These are phyloP conservation scores for Aspergillus quadricinctus DNA, from an alignment of 2,329 filamentous ascomycete genomes.

Conservation along the genomic window DNA sequence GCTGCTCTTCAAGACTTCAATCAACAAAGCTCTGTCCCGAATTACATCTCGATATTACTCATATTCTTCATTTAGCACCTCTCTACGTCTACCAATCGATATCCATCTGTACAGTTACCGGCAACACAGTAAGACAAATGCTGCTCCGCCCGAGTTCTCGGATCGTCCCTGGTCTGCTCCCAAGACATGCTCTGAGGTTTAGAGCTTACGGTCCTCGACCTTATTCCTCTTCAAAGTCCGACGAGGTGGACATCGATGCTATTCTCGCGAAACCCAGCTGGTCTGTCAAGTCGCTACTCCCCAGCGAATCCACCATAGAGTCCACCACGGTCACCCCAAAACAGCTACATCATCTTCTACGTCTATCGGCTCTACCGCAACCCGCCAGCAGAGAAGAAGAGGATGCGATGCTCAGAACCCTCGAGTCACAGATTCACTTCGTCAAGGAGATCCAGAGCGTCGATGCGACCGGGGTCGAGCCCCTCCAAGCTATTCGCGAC, in stretches of 20 bases:
- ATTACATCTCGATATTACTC: no score
- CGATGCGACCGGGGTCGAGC: slow-evolving; percentile 67
- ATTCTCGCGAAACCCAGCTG: slow-evolving; percentile 70
- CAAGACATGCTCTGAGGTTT: not conserved
- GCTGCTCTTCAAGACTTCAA: not conserved
- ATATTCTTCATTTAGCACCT: no score
- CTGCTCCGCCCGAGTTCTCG: slow-evolving; percentile 14
- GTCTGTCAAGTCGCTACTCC: slow-evolving; percentile 75
- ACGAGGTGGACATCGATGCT: slow-evolving; percentile 27
- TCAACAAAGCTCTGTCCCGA: not conserved
- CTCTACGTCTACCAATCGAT: no score
- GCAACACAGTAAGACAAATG: not conserved
- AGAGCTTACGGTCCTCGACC: slow-evolving; percentile 8
- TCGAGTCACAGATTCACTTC: slow-evolving; percentile 82
- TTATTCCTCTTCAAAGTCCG: slow-evolving; percentile 24
- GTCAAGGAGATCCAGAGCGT: slow-evolving; percentile 81
- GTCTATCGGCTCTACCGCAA: slow-evolving; percentile 78
- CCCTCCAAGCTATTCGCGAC: slow-evolving; percentile 75
- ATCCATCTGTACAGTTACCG: not conserved
- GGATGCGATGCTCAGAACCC: slow-evolving; percentile 64
- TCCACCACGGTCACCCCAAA: slow-evolving; percentile 52
- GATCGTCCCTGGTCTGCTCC: not conserved
- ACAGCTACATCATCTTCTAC: slow-evolving; percentile 78
- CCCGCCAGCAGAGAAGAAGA: slow-evolving; percentile 63
- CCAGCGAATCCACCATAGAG: slow-evolving; percentile 34